Base-by-base conservation (phyloP, 2,329 filamentous ascomycete species). In the Stachybotrys chartarum region DNA sequence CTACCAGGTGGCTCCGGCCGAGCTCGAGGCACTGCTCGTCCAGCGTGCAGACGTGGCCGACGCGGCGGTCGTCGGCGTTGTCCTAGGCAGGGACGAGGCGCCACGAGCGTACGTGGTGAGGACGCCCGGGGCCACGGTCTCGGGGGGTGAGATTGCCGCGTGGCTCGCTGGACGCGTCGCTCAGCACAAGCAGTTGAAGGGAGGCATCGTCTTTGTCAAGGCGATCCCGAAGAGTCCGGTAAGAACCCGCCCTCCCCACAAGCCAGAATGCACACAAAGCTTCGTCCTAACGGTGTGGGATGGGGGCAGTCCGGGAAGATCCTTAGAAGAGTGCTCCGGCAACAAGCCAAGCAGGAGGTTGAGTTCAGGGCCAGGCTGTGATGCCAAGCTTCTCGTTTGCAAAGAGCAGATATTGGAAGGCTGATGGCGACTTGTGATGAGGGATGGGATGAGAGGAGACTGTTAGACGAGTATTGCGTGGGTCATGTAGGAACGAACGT, bases 121-220 rank as follows among this genome's bases (percentile, higher is more conserved):
- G 54, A 54, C 61, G 16, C 48, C 57, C 7, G 59, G 52, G 8
- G 58, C 55, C 14, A 60, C 59, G 50, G 59, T 59, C 3, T 65
- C 60, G 12, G 55, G 60, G 51, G 54, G 61, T 46, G 84, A 86
- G 0, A 82, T 91, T 55, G 75, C 79, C 42, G 67, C 72, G 18
- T 92, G 86, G 79, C 75, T 91, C 64, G 79, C 82, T 24, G 77
- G 77, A 52, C 81, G 80, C 53, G 86, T 90, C 12, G 78, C 82
- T 2, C 74, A 72, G 50, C 81, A 86, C 61, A 92, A 92, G 70
- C 76, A 82, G 58, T 74, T 91, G 52, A 82, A 76, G 32, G 88
- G 88, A 0, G 88, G 88, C 1, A 83, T 92, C 1, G 74, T 79
- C 12, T 89, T 91, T 66, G 70, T 85, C 2, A 82, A 88, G 48